Base-by-base conservation (phyloP, 1,139 yeast genomes). In the Nakaseomyces sp. region DNA sequence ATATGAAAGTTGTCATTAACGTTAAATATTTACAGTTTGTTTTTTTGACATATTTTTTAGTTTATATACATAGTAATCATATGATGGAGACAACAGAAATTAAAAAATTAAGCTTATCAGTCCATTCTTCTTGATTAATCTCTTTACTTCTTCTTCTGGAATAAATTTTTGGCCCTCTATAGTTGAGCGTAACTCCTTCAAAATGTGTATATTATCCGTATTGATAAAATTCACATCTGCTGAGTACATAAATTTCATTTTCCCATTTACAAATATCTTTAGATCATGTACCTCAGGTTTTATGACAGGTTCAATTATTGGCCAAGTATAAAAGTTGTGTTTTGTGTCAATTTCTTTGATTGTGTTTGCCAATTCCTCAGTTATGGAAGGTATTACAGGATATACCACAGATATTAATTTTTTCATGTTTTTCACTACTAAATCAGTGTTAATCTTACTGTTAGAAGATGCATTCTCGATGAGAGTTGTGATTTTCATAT, bases 311-410 rank as follows among this genome's bases (percentile, higher is more conserved):
- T 68, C 69, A 0, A 61, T 44, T 10, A 53, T 54, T 1, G 93
- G 93, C 75, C 79, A 83, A 18, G 51, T 56, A 57, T 83, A 77
- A 0, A 88, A 74, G 6, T 59, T 57, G 76, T 81, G 74, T 1
- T 59, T 50, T 18, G 46, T 42, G 0, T 58, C 57, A 26, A 63
- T 56, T 1, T 48, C 41, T 9, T 65, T 68, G 3, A 85, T 55
- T 1, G 62, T 52, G 48, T 81, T 85, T 81, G 93, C 82, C 33
- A 83, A 73, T 63, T 91, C 97, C 56, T 89, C 97, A 0, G 89
- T 76, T 5, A 79, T 73, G 12, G 81, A 74, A 0, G 98, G 98
- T 2, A 50, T 51, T 1, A 61, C 56, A 1, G 67, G 67, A 42
- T 62, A 61, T 9, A 61, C 45, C 18, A 55, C 46, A 0, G 85